Percentiles rank a stretch among this genome's conserved stretches.
Evolutionary conservation across 1,284 basidiomycete species (phyloP).

Genomic region (Ceratobasidium sp.): DNA sequence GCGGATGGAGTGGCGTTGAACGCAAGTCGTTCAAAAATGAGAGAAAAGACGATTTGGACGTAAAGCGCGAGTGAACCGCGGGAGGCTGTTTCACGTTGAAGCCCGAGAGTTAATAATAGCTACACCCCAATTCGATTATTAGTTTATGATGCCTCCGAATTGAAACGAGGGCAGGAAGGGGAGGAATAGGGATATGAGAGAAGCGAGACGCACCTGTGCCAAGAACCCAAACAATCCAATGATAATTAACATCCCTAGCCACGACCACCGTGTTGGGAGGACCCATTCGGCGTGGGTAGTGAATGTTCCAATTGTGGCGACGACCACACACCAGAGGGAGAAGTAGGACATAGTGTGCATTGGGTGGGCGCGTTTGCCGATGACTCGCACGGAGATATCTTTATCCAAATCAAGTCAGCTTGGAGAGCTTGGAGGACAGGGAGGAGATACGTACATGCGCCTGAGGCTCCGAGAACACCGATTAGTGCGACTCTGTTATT

Average conservation of each 20-base stretch:
- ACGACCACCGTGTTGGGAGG: constrained; percentile 29
- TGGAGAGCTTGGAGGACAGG: neutral
- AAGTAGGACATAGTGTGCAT: constrained; percentile 63
- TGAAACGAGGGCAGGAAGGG: neutral
- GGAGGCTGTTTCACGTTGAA: constrained; percentile 75
- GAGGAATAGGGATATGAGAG: neutral
- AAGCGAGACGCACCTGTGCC: constrained; percentile 48
- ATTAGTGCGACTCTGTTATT: constrained; percentile 51
- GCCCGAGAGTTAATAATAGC: constrained; percentile 71
- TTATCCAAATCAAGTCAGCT: neutral
- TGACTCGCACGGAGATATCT: constrained; percentile 60
- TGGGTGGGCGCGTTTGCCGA: constrained; percentile 61
- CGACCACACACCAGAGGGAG: constrained; percentile 50
- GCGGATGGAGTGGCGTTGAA: constrained; percentile 67
- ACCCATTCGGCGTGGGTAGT: neutral
- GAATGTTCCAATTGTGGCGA: constrained; percentile 56
- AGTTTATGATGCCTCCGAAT: neutral
- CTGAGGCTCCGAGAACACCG: constrained; percentile 52
- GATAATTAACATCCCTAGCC: constrained; percentile 35
- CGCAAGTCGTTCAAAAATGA: constrained; percentile 69
- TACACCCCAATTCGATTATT: constrained; percentile 49
- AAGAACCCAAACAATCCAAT: constrained; percentile 48
- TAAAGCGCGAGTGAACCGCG: constrained; percentile 74
- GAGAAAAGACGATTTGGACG: constrained; percentile 73
- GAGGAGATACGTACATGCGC: constrained; percentile 35